phyloP scores from a whole-genome alignment of 2,329 filamentous ascomycete species.

The Trichoderma oligosporum region DNA sequence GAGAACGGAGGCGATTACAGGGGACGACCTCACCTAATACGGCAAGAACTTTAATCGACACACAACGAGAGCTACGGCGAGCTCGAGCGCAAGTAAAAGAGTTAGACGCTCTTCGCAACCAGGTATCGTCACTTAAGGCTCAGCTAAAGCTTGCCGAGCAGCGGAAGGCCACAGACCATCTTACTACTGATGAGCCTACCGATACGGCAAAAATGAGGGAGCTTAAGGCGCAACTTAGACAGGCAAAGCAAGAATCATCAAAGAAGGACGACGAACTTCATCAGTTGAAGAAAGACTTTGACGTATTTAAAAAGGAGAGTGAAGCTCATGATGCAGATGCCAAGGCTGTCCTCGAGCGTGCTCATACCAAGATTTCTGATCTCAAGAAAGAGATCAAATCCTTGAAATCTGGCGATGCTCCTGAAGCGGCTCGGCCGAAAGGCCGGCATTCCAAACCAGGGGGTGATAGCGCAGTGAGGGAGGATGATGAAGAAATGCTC shows the following conservation, averaged over 20 bases:
- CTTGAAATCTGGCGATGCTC: slow-evolving; percentile 35
- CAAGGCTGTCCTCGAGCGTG: slow-evolving; percentile 51
- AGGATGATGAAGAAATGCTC: neutral
- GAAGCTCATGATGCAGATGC: slow-evolving; percentile 54
- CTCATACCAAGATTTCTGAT: slow-evolving; percentile 54
- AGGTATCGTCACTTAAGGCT: slow-evolving; percentile 50
- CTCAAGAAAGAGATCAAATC: slow-evolving; percentile 51
- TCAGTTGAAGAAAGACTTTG: slow-evolving; percentile 50
- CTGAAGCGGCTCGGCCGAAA: slow-evolving; percentile 26
- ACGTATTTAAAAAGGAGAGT: slow-evolving; percentile 50
- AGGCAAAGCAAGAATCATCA: slow-evolving; percentile 42
- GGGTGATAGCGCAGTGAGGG: slow-evolving; percentile 19
- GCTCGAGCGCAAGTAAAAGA: slow-evolving; percentile 54
- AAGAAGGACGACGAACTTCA: slow-evolving; percentile 49
- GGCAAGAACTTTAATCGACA: slow-evolving; percentile 50
- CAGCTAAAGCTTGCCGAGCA: slow-evolving; percentile 47
- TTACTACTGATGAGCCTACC: slow-evolving; percentile 29
- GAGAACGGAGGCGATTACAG: slow-evolving; percentile 31
- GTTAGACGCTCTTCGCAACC: slow-evolving; percentile 47
- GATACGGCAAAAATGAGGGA: slow-evolving; percentile 33
- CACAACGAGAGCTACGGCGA: slow-evolving; percentile 51
- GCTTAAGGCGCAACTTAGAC: slow-evolving; percentile 41
- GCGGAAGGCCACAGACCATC: slow-evolving; percentile 26
- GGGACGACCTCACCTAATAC: slow-evolving; percentile 46
- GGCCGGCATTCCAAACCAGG: slow-evolving; percentile 31